phyloP scores from a whole-genome alignment of 2,329 filamentous ascomycete species.

The Ascocoryne sarcoides region DNA sequence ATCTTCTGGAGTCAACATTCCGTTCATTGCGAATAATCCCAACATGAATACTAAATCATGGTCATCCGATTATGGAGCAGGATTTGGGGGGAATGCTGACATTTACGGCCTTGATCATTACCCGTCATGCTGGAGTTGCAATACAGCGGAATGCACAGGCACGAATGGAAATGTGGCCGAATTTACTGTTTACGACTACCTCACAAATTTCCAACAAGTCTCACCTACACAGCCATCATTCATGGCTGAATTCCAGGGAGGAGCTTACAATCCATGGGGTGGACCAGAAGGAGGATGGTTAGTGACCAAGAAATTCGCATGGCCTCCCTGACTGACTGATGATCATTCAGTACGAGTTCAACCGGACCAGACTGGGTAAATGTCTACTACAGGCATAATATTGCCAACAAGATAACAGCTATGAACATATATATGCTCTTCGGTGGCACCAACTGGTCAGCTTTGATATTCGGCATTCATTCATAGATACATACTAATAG shows the following conservation, averaged over 20 bases:
- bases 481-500: too few relatives aligned
- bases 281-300: conserved; percentile 40
- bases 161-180: conserved; percentile 52
- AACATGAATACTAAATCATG: conserved; percentile 50
- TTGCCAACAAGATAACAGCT: conserved; percentile 49
- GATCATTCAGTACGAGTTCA: background rate
- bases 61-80: conserved; percentile 50
- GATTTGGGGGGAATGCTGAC: conserved; percentile 46
- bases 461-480: too few relatives aligned
- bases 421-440: conserved; percentile 58
- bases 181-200: conserved; percentile 31
- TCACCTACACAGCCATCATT: conserved; percentile 32
- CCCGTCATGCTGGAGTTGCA: conserved; percentile 54
- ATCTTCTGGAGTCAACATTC: conserved; percentile 49
- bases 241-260: conserved; percentile 52
- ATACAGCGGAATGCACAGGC: conserved; percentile 49
- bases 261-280: conserved; percentile 53
- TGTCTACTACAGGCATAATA: conserved; percentile 54
- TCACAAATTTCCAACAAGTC: conserved; percentile 23
- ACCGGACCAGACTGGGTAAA: conserved; percentile 53
- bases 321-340: conserved; percentile 23
- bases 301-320: conserved; percentile 13
- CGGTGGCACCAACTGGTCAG: conserved; percentile 52
- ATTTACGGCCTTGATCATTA: conserved; percentile 44
- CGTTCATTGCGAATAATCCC: conserved; percentile 49